Conservation (phyloP, 345 rosid species). For the Lepidium didymum region DNA sequence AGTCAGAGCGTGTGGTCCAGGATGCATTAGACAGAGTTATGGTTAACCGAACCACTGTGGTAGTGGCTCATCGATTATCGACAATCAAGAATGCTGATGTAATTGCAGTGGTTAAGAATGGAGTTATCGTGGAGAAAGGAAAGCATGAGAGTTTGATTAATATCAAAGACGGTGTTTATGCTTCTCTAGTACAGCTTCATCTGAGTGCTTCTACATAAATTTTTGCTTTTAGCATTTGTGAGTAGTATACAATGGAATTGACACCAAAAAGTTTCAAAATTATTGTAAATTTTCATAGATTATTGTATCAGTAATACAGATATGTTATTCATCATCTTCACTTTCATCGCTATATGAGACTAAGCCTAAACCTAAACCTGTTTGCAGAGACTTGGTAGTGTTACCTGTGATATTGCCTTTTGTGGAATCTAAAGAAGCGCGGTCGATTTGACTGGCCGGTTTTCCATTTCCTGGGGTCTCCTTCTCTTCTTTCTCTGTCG, state of each 20-base stretch:
- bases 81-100: slow-evolving; percentile 55
- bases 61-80: slow-evolving; percentile 58
- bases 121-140: slow-evolving; percentile 55
- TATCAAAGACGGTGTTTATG: slow-evolving; percentile 44
- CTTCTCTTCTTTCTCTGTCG: slow-evolving; percentile 27
- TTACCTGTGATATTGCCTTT: slow-evolving; percentile 19
- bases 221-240: background rate
- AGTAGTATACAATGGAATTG: background rate
- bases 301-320: slow-evolving; percentile 6
- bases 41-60: slow-evolving; percentile 52
- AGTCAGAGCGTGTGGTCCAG: slow-evolving; percentile 63
- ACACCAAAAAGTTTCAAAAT: background rate
- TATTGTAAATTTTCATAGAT: slow-evolving; percentile 3
- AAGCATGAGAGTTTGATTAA: slow-evolving; percentile 45
- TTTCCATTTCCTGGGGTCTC: slow-evolving; percentile 18
- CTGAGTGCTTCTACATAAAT: slow-evolving; percentile 31
- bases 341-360: slow-evolving; percentile 92
- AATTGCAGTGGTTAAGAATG: slow-evolving; percentile 53
- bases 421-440: slow-evolving; percentile 30
- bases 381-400: slow-evolving; percentile 24
- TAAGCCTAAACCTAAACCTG: slow-evolving; percentile 43
- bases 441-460: slow-evolving; percentile 15
- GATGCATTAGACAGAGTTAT: slow-evolving; percentile 52
- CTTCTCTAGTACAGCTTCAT: slow-evolving; percentile 58
- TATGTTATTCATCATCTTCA: slow-evolving; percentile 46